Base-by-base conservation (phyloP, 805 yeast species). In the Jamesozyma gamospora region DNA sequence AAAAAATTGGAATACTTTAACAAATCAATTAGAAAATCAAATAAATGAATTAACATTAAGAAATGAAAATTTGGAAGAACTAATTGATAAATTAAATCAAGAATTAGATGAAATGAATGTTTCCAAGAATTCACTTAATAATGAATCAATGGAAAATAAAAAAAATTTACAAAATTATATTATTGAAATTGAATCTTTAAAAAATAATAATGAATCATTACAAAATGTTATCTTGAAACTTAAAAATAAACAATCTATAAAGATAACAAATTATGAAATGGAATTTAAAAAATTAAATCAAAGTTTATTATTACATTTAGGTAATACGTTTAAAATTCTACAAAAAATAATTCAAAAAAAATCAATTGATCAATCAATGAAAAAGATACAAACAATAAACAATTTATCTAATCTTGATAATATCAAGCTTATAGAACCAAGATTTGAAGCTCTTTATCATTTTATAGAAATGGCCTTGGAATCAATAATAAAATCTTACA, bases 391-490 rank as follows among this genome's bases (percentile, higher is more conserved):
- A 7, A 47, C 71, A 35, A 57, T 65, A 7, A 62, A 67, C 29
- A 38, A 35, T 13, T 42, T 41, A 27, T 50, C 39, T 27, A 42
- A 45, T 15, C 31, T 53, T 2, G 40, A 50, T 25, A 58, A 58
- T 26, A 35, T 56, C 26, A 60, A 54, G 19, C 41, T 47, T 25
- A 48, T 55, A 11, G 62, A 58, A 31, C 51, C 61, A 1, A 52
- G 57, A 25, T 45, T 62, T 28, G 71, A 70, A 39, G 66, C 77
- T 0, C 59, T 75, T 3, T 67, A 71, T 40, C 67, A 67, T 13
- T 79, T 76, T 49, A 74, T 75, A 46, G 71, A 72, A n/a, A 62
- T 77, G 34, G 86, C 84, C 0, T 69, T 74, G 6, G 74, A 69
- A 24, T 72, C 79, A 3, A 65, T 79, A 8, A 75, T 78, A 2